Percentiles rank a stretch among this genome's conserved stretches.
Conservation (phyloP, 1,284 basidiomycete genomes). For the Sanguinoderma infundibulare region DNA sequence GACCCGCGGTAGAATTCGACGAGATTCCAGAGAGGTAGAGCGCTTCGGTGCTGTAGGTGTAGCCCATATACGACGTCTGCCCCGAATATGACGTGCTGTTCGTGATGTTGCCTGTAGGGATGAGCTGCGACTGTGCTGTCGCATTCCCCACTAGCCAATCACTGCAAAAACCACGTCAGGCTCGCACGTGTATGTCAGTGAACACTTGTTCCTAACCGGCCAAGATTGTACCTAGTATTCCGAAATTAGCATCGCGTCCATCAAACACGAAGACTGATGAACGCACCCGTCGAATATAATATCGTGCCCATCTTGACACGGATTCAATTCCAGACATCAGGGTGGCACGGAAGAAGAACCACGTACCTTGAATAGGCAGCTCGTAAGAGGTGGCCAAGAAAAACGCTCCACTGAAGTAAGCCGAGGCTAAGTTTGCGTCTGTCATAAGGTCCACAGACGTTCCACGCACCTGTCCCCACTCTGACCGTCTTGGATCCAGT, state of each 20-base stretch:
- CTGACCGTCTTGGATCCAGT: conserved; percentile 83
- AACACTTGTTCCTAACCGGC: conserved; percentile 41
- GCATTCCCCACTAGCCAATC: conserved; percentile 87
- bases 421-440: neutral
- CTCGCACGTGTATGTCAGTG: neutral
- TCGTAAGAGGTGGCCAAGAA: conserved; percentile 88
- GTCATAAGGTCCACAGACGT: conserved; percentile 1
- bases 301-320: conserved; percentile 47
- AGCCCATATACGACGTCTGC: conserved; percentile 58
- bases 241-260: conserved; percentile 4
- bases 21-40: conserved; percentile 73
- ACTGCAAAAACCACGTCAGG: conserved; percentile 38
- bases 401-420: conserved; percentile 63
- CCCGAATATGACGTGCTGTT: conserved; percentile 64
- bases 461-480: conserved; percentile 54
- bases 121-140: conserved; percentile 53
- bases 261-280: neutral
- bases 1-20: conserved; percentile 67
- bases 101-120: conserved; percentile 60
- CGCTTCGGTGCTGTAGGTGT: conserved; percentile 74
- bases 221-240: conserved; percentile 55
- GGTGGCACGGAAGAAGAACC: neutral
- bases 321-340: neutral
- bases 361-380: conserved; percentile 59
- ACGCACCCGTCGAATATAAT: conserved; percentile 59